Conservation (phyloP, 2,329 filamentous ascomycete species). For the Penicillium vulpinum region DNA sequence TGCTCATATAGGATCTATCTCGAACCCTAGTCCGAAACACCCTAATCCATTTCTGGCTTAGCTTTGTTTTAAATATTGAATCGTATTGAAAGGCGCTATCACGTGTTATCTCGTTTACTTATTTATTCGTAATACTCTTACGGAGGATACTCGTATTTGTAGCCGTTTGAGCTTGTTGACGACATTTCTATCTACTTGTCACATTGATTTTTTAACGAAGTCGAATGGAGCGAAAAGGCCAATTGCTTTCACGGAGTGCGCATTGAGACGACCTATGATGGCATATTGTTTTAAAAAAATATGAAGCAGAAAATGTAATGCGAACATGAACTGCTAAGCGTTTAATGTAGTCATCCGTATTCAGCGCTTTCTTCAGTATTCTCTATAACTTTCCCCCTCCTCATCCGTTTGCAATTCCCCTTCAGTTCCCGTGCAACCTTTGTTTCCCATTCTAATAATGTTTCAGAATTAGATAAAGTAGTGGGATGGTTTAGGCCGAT, state of each 20-base stretch:
- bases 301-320: too few relatives aligned
- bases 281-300: not conserved
- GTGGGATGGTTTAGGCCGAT: not conserved
- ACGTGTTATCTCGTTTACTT: not conserved
- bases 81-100: not conserved
- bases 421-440: too few relatives aligned
- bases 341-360: too few relatives aligned
- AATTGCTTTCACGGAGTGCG: too few relatives aligned
- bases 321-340: too few relatives aligned
- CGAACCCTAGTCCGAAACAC: not conserved
- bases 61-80: not conserved
- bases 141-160: not conserved
- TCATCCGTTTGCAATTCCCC: too few relatives aligned
- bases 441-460: not conserved
- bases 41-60: not conserved
- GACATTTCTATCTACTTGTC: too few relatives aligned
- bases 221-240: too few relatives aligned
- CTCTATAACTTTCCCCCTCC: too few relatives aligned
- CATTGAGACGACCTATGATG: too few relatives aligned
- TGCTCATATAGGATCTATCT: not conserved
- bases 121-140: not conserved
- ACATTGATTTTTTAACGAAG: too few relatives aligned
- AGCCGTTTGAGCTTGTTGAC: not conserved
- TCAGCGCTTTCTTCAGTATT: too few relatives aligned
- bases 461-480: not conserved